A percentile compares a stretch with the other conserved stretches of the same genome.
phyloP scores from a whole-genome alignment of 176 grass and related monocot species.

The Cymbopogon citratus region DNA sequence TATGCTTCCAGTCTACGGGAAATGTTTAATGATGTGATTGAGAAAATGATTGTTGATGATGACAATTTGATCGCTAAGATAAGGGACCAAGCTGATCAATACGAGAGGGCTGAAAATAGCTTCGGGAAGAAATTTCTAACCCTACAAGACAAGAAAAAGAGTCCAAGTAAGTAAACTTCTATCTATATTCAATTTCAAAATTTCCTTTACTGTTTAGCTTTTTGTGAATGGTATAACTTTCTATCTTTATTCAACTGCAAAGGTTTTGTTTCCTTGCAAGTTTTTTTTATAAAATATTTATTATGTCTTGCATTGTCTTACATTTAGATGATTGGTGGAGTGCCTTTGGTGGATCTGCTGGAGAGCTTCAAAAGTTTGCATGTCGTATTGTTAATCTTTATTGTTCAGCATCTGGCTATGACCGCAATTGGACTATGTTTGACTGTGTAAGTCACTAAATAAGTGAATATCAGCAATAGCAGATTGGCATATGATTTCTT shows the following conservation, averaged over 20 bases:
- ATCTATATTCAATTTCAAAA: background rate
- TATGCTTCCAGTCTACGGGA: background rate
- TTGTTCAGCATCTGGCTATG: slow-evolving; percentile 1
- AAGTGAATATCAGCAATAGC: background rate
- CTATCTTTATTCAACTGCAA: background rate
- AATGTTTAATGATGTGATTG: background rate
- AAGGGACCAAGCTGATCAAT: background rate
- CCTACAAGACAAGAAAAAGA: background rate
- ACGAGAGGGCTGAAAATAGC: background rate
- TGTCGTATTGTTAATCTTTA: background rate
- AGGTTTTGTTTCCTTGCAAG: background rate
- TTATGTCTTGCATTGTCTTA: background rate
- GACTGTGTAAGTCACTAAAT: background rate
- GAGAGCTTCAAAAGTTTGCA: background rate
- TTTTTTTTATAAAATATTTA: background rate
- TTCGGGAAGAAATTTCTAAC: background rate
- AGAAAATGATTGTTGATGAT: background rate
- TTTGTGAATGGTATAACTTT: background rate
- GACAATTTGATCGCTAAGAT: background rate
- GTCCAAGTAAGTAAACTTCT: background rate
- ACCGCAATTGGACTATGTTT: slow-evolving; percentile 2
- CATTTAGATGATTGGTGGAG: slow-evolving; percentile 1
- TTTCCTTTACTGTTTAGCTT: background rate
- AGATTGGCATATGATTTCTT: background rate
- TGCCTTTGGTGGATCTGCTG: background rate